A percentile compares a stretch with the other conserved stretches of the same genome.
Evolutionary conservation across 768 basidiomycete genomes (phyloP).

Genomic region (Amanita thiersii): DNA sequence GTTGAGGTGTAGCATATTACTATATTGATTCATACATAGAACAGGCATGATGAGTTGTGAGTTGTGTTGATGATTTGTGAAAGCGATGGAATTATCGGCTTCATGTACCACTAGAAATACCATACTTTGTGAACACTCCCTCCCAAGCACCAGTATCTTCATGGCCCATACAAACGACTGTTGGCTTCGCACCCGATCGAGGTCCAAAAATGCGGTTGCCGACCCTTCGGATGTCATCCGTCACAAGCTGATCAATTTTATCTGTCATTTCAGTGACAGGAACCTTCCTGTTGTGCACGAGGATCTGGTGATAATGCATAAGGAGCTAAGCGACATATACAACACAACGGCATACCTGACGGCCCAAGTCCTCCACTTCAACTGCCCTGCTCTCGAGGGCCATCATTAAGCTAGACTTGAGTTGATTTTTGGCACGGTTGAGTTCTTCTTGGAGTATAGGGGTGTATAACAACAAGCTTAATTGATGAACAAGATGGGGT

Average conservation of each 20-base stretch:
- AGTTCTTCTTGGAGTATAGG: conserved; percentile 64
- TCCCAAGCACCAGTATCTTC: conserved; percentile 68
- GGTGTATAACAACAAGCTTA: conserved; percentile 72
- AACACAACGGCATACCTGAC: conserved; percentile 48
- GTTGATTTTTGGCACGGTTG: conserved; percentile 87
- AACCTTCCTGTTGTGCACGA: conserved; percentile 82
- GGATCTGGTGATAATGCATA: conserved; percentile 37
- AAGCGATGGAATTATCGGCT: background rate
- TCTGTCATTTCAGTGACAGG: conserved; percentile 87
- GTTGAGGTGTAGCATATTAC: conserved; percentile 1
- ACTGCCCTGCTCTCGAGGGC: conserved; percentile 81
- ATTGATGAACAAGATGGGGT: conserved; percentile 81
- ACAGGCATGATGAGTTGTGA: conserved; percentile 4
- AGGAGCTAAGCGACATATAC: background rate
- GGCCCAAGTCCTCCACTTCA: conserved; percentile 84
- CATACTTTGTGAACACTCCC: conserved; percentile 60
- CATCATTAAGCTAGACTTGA: conserved; percentile 91
- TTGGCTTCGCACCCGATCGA: conserved; percentile 54
- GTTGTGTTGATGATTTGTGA: background rate
- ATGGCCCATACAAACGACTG: conserved; percentile 78
- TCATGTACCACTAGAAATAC: conserved; percentile 31
- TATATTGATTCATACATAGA: conserved; percentile 1
- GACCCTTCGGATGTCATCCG: conserved; percentile 65
- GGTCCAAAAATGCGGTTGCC: conserved; percentile 70
- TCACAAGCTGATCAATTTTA: conserved; percentile 70